Conservation (phyloP, 352 stramenopile species). For the Phytophthora melonis region DNA sequence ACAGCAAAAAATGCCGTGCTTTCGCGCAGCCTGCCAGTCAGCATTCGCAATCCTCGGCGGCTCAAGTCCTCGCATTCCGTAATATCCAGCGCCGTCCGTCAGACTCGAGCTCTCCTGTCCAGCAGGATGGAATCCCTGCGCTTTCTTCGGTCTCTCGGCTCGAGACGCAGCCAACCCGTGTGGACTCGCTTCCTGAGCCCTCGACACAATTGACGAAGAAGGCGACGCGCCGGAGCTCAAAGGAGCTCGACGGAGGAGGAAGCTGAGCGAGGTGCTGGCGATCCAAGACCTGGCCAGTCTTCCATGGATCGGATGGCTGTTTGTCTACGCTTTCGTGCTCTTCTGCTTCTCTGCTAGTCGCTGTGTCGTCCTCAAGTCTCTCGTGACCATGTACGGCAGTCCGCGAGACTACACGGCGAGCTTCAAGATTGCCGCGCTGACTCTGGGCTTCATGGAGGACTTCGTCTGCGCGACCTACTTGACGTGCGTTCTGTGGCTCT, state of each 20-base stretch:
- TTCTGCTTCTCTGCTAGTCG: conserved; percentile 21
- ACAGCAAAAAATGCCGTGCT: conserved; percentile 4
- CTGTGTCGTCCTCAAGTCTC: conserved; percentile 7
- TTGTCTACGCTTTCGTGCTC: conserved; percentile 19
- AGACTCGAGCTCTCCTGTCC: background rate
- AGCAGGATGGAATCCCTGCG: background rate
- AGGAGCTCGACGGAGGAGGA: background rate
- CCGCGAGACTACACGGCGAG: conserved; percentile 2
- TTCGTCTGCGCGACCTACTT: conserved; percentile 32
- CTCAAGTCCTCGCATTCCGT: background rate
- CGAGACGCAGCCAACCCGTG: background rate
- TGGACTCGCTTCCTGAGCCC: background rate
- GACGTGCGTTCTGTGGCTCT: conserved; percentile 16
- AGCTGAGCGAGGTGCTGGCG: background rate
- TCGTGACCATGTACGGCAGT: conserved; percentile 20
- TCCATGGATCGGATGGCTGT: conserved; percentile 14
- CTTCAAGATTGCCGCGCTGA: conserved; percentile 19
- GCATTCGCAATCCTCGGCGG: background rate
- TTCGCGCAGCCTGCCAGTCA: background rate
- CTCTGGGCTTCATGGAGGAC: conserved; percentile 23
- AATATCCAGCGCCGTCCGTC: conserved; percentile 1
- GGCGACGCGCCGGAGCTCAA: background rate
- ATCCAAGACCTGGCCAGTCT: background rate
- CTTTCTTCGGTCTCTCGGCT: background rate
- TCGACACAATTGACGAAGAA: background rate